Base-by-base conservation (phyloP, 768 basidiomycete genomes). In the Boletellus ananas region DNA sequence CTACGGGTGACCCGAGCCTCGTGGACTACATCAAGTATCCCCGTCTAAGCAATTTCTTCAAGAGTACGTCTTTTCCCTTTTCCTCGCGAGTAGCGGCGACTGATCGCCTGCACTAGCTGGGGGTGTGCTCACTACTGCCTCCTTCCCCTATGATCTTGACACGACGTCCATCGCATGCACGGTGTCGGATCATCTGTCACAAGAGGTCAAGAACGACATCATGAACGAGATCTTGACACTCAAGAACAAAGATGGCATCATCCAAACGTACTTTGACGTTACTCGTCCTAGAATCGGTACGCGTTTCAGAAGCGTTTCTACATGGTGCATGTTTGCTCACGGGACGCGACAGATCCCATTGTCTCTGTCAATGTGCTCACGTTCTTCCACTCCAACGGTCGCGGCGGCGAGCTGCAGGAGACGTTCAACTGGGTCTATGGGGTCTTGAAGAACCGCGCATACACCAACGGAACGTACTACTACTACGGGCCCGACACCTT, bases 371-470 rank as follows among this genome's bases (percentile, higher is more conserved):
- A 63, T 7, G 51, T 52, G 1, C 60, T 63, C 58, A 48, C 54
- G 0, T 43, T 61, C 43, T 63, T 61, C 38, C 41, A 63, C 34
- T 36, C 45, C 37, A 63, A 63, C 4, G 60, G 49, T 17, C 61
- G 54, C 0, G 60, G 60, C 0, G 5, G 34, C 11, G 54, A 63
- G 34, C 45, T 61, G 5, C 35, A 21, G 21, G 57, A 63, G 43
- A 60, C 60, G 1, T 62, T 62, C 17, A 27, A 60, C 34, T 60
- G 59, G 59, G 43, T 60, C 1, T 50, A 56, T 20, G 35, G 49
- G 6, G 58, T 61, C 3, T 25, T 63, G 13, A 61, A 60, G 52
- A 60, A 63, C 34, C 39, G 55, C 16, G 60, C 60, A 4, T 61
- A 61, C 33, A 51, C 40, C 14, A 43, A 56, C 11, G 60, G 60